A percentile compares a stretch with the other conserved stretches of the same genome.
Conservation (phyloP, 2,329 filamentous ascomycete species). For the Fusarium secorum region DNA sequence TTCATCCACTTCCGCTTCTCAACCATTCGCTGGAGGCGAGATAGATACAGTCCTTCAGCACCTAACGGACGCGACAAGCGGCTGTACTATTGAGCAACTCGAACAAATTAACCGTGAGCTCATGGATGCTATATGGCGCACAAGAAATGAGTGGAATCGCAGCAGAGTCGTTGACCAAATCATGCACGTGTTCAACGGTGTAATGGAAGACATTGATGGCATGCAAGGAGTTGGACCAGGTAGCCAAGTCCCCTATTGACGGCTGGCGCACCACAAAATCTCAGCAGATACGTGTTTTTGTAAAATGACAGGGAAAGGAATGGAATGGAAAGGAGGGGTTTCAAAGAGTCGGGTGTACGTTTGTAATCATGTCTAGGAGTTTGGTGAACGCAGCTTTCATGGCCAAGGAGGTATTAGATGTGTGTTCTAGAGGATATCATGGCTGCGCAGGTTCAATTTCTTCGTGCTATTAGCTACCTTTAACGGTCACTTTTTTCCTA, state of each 20-base stretch:
- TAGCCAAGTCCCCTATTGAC: slow-evolving; percentile 50
- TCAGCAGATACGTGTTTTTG: background rate
- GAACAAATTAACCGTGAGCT: slow-evolving; percentile 91
- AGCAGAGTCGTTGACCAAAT: slow-evolving; percentile 73
- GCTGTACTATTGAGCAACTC: slow-evolving; percentile 89
- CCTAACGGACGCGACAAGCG: slow-evolving; percentile 73
- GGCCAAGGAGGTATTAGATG: slow-evolving; percentile 35
- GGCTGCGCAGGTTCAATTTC: slow-evolving; percentile 20
- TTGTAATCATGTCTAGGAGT: slow-evolving; percentile 35
- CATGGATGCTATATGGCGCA: slow-evolving; percentile 89
- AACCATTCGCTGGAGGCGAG: slow-evolving; percentile 57
- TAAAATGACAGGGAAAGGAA: slow-evolving; percentile 18
- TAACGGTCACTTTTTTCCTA: slow-evolving; percentile 15
- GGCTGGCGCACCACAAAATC: background rate
- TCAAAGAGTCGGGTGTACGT: slow-evolving; percentile 32
- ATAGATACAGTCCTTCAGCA: slow-evolving; percentile 67
- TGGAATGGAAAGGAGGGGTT: background rate
- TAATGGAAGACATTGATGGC: slow-evolving; percentile 72
- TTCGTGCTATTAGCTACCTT: slow-evolving; percentile 25
- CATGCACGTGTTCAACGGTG: slow-evolving; percentile 76
- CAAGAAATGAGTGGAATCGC: slow-evolving; percentile 83
- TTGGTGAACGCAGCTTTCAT: slow-evolving; percentile 24
- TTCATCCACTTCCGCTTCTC: slow-evolving; percentile 55
- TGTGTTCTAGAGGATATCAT: slow-evolving; percentile 37
- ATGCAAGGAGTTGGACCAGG: slow-evolving; percentile 55